Base-by-base conservation (phyloP, 2,329 filamentous ascomycete genomes). In the Dothideomycetidae sp. region DNA sequence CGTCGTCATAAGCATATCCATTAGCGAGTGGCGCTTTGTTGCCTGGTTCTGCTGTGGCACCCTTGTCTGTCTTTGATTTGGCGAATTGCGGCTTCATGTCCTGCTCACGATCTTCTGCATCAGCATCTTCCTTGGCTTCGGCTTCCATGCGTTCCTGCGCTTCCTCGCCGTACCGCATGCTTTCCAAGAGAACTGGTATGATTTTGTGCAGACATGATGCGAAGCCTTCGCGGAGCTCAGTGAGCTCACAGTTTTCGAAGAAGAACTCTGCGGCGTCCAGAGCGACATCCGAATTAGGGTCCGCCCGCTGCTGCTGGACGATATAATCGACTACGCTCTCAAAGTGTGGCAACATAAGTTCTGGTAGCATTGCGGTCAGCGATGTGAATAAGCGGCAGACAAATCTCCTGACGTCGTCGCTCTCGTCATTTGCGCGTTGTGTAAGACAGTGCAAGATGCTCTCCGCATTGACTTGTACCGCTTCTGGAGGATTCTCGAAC, bases 221-320 rank as follows among this genome's bases (percentile, higher is more conserved):
- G 31, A 98, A 66, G 1, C 75, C 71, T 47, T 75, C 70, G 63
- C 83, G 84, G 37, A 96, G 63, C 42, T 79, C 73, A 29, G 81
- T 73, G 53, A 93, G 83, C 55, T 94, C 90, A 42, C 85, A 86
- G 13, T 93, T 78, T 28, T 84, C 84, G 31, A 98, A 73, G 85
- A 92, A 98, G 54, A 98, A 98, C 57, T 98, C 90, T 4, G 90
- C 85, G 5, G 90, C 90, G 55, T 98, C 90, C 46, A 92, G 77
- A 26, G 88, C 85, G 41, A 98, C 67, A 29, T 96, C 85, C 39
- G 86, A 78, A 46, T 96, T 86, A 16, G 86, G 77, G 15, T 63
- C 61, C 45, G 78, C 79, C 56, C 79, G 75, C 57, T 98, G 90
- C 56, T 98, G 90, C 18, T 75, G 68, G 41, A 96, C 73, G 56